Evolutionary conservation across 2,329 filamentous ascomycete genomes (phyloP).

Genomic region (Aspergillus calidoustus): DNA sequence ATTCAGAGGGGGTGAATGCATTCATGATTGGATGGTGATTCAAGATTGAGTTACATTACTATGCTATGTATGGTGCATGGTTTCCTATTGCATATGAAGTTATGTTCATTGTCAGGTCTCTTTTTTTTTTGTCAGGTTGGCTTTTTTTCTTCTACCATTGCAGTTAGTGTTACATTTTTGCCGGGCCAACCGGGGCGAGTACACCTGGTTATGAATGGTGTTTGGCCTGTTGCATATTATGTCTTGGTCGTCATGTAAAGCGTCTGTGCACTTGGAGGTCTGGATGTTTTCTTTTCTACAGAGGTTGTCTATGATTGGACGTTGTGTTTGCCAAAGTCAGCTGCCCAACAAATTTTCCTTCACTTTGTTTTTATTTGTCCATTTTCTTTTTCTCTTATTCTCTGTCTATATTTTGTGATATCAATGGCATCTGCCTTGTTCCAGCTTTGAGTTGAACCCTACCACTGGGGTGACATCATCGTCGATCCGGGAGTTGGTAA

Average conservation of each 20-base stretch:
- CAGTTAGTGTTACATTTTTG: constrained; percentile 18
- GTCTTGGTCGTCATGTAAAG: constrained; percentile 17
- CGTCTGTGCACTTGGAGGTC: constrained; percentile 11
- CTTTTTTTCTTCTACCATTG: constrained; percentile 11
- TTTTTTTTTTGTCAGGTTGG: constrained; percentile 17
- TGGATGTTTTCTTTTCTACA: constrained; percentile 3
- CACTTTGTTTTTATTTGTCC: constrained; percentile 6
- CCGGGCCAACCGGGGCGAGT: constrained; percentile 22
- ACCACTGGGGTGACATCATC: constrained; percentile 6
- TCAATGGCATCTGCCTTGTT: not conserved
- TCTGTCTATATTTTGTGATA: not conserved
- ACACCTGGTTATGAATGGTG: constrained; percentile 18
- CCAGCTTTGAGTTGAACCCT: not conserved
- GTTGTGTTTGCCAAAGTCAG: constrained; percentile 4
- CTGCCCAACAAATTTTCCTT: constrained; percentile 12
- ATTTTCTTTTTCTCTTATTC: constrained; percentile 10
- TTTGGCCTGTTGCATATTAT: constrained; percentile 16
- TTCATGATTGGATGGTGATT: not conserved
- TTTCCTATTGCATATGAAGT: constrained; percentile 10
- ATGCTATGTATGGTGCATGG: not conserved
- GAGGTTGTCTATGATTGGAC: constrained; percentile 17
- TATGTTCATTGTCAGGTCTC: not conserved
- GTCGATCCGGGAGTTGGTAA: not conserved
- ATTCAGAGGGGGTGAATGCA: constrained; percentile 2
- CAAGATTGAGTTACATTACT: no score